Conservation (phyloP, 768 basidiomycete species). For the Heimioporus sp. region DNA sequence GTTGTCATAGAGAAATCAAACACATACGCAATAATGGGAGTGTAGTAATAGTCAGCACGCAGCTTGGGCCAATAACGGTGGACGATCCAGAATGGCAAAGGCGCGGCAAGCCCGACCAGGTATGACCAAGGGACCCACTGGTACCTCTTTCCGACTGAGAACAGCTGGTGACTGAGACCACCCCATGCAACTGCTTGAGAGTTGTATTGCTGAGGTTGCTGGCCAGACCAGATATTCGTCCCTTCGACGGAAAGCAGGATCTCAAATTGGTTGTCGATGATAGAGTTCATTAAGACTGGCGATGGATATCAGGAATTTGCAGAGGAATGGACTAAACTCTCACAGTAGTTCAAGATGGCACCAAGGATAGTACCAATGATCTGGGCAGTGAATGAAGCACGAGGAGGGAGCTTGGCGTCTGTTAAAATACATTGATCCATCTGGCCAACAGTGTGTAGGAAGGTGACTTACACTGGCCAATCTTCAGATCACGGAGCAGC, state of each 20-base stretch:
- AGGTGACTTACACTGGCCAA: slow-evolving; percentile 26
- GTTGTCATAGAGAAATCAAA: no score
- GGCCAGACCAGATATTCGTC: slow-evolving; percentile 37
- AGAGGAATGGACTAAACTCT: no score
- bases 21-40: slow-evolving; percentile 27
- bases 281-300: slow-evolving; percentile 61
- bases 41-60: slow-evolving; percentile 23
- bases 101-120: slow-evolving; percentile 32
- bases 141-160: slow-evolving; percentile 28
- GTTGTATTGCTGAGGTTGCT: slow-evolving; percentile 30
- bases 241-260: slow-evolving; percentile 57
- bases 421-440: no score
- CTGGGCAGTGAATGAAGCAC: slow-evolving; percentile 63
- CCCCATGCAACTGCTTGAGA: slow-evolving; percentile 41
- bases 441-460: no score
- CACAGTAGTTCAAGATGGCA: slow-evolving; percentile 37
- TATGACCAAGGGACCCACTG: slow-evolving; percentile 44
- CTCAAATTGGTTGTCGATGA: slow-evolving; percentile 49
- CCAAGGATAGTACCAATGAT: slow-evolving; percentile 33
- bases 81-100: slow-evolving; percentile 41
- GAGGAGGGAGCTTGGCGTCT: slow-evolving; percentile 61
- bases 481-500: slow-evolving; percentile 58
- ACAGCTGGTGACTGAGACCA: slow-evolving; percentile 37
- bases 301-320: no score
- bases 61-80: slow-evolving; percentile 36